Base-by-base conservation (phyloP, 805 yeast species). In the Ogataea allantospora region DNA sequence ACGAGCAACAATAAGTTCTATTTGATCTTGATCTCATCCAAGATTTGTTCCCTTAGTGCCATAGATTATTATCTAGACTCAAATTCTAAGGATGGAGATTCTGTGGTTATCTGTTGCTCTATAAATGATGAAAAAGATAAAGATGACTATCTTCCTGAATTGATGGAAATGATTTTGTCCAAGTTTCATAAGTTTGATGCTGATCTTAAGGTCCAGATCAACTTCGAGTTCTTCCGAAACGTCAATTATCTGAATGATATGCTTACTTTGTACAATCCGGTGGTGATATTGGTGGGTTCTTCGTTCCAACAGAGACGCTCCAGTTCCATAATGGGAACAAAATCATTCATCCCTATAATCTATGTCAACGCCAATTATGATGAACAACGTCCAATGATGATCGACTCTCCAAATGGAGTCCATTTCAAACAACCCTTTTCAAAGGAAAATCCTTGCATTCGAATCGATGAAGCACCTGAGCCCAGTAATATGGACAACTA, bases 31-130 rank as follows among this genome's bases (percentile, higher is more conserved):
- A 67, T 85, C 27, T 69, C 80, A 38, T 87, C 83, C 5, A 66
- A 86, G 40, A 67, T 66, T 31, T 84, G 81, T 58, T 80, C 93
- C 0, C 79, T 89, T 84, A 82, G 78, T 19, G 77, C 86, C 1
- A 59, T 85, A 12, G 91, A 84, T 55, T 85, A 81, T 73, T 65
- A 76, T 7, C 52, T 82, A 12, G 64, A 66, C 27, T 64, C 68
- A 29, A 58, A 79, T 7, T 62, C 78, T 6, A 72, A 70, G 38
- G 62, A 77, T 50, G 85, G 88, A 10, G 95, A 85, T 57, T 71
- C 75, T 27, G 58, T 85, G 3, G 74, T 85, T 2, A 68, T 85
- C 2, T 55, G 57, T 27, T 52, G 53, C 23, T 60, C 65, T 9
- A 38, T 60, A 19, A 51, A 51, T 26, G 49, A 54, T 32, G 51